Base-by-base conservation (phyloP, 2,329 filamentous ascomycete species). In the Epichloe gansuensis region DNA sequence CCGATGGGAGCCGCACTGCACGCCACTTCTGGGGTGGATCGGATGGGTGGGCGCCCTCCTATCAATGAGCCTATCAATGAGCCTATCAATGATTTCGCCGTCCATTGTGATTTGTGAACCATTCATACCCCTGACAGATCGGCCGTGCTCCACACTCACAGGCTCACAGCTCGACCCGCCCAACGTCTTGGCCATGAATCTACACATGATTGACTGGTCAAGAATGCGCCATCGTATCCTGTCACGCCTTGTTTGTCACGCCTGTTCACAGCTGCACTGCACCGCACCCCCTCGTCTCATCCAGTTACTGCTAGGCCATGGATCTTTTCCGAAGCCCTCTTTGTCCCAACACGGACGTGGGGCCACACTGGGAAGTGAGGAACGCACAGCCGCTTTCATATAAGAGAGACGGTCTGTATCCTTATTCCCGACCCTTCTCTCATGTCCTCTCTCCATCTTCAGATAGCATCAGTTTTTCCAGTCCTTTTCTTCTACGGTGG, bases 401-500 rank as follows among this genome's bases (percentile, higher is more conserved):
- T 57, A 58, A 57, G 52, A 57, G 3, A 11, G 28, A 46, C 12
- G 42, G 28, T 39, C 43, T 15, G 21, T 38, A 31, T 52, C 52
- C 28, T 9, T 3, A 31, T 31, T 8, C 42, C 38, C 50, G 23
- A 31, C 9, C 9, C 25, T 23, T 49, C 25, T 17, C n/a, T 2
- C 44, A n/a, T 52, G 44, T 35, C 15, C 38, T 51, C 51, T 54
- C 46, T 31, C 44, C 48, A 49, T 49, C 34, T 15, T 34, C 52
- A 55, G 44, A 50, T 50, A 54, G 41, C 46, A 31, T 51, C 46
- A 28, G 50, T 46, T 49, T 52, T 53, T 51, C 28, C 25, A 42
- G 44, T 34, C 41, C 28, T 53, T 59, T 54, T 56, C 60, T 60
- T 55, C 48, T 54, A 23, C 21, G 15, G 54, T 54, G 48, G 37